Base-by-base conservation (phyloP, 257 asterid species). In the Solanum chiquidenum region DNA sequence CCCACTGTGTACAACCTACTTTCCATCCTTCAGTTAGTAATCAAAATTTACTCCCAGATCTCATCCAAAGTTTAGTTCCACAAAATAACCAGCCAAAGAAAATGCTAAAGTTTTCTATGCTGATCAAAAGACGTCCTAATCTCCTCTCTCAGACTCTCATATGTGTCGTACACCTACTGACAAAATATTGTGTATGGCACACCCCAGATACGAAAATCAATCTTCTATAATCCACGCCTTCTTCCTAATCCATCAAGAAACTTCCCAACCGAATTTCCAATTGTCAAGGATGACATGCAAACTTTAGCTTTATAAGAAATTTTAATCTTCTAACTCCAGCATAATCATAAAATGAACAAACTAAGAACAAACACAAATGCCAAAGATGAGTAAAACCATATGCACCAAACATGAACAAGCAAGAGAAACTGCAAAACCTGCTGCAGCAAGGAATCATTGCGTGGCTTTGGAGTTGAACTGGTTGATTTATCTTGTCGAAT, bases 371-470 rank as follows among this genome's bases (percentile, higher is more conserved):
- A 86, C 37, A 79, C 29, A 74, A 34, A 31, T 52, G 83, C 86
- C 84, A 86, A 80, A 46, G 40, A 73, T 6, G 44, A 87, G 89
- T 55, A 25, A 86, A 52, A 87, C 80, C 69, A 44, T 74, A 31
- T 27, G 82, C 62, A 44, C 7, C 64, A 31, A 71, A 86, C 40
- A 69, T 46, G 25, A 49, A 71, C 62, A 69, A 18, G 71, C 55
- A 25, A 9, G 79, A 80, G 9, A 27, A 87, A 85, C 46, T 77
- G 89, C 89, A 83, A 44, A 86, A 97, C 99, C 98, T 95, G 98
- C 90, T 94, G 94, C 94, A 93, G 75, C 92, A 94, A 95, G 83
- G 93, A 87, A 89, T 96, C 98, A 90, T 92, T 91, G 73, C 55
- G 87, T 21, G 95, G 96, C 90, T 92, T 95, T 88, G 97, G 86